These are phyloP conservation scores for Podaxis sp. DNA, from an alignment of 768 basidiomycete genomes.

Conservation along the genomic window DNA sequence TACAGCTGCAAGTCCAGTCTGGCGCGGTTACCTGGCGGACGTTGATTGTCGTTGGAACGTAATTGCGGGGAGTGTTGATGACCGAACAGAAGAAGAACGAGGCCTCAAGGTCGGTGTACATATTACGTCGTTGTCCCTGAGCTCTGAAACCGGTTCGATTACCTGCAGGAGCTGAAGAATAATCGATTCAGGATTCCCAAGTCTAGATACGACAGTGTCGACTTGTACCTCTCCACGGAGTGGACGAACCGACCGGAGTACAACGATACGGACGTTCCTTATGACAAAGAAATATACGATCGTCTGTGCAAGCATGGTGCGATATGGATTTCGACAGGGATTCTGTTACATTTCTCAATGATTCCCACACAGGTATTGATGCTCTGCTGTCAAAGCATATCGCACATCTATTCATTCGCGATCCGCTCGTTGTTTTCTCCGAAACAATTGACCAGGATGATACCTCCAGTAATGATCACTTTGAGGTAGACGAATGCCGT, in stretches of 20 bases:
- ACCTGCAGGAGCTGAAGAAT: constrained; percentile 67
- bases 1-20: constrained; percentile 92
- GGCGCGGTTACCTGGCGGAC: constrained; percentile 92
- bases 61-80: constrained; percentile 97
- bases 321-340: constrained; percentile 17
- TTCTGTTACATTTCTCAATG: neutral
- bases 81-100: constrained; percentile 93
- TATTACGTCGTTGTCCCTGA: neutral
- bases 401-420: constrained; percentile 95
- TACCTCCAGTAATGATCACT: constrained; percentile 84
- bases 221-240: constrained; percentile 86
- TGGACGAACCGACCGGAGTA: constrained; percentile 91
- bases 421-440: constrained; percentile 92
- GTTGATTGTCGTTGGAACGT: constrained; percentile 99
- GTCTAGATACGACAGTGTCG: constrained; percentile 96
- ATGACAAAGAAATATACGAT: constrained; percentile 70
- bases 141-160: constrained; percentile 7
- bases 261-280: constrained; percentile 83
- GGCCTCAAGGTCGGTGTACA: constrained; percentile 63
- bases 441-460: constrained; percentile 96
- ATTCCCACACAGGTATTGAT: constrained; percentile 65
- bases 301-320: constrained; percentile 76
- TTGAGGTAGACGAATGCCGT: constrained; percentile 60
- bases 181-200: constrained; percentile 85
- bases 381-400: constrained; percentile 86